Conservation (phyloP, 805 yeast species). For the Wickerhamiella shivajii region DNA sequence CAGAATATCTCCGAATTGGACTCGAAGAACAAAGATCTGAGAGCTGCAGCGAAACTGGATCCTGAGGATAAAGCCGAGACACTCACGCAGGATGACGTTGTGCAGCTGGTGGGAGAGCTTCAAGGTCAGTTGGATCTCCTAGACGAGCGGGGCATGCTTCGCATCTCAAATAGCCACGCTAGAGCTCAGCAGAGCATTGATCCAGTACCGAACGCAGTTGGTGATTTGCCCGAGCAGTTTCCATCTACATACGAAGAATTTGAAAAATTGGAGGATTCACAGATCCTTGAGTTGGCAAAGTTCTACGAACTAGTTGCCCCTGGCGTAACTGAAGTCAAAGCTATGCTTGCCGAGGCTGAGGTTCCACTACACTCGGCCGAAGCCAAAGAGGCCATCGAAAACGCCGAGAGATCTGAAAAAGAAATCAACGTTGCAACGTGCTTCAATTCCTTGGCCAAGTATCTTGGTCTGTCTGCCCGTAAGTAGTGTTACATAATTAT, state of each 20-base stretch:
- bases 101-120: constrained; percentile 74
- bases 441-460: constrained; percentile 1
- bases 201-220: constrained; percentile 66
- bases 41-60: constrained; percentile 2
- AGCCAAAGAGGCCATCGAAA: constrained; percentile 5
- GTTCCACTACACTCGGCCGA: constrained; percentile 2
- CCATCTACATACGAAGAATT: constrained; percentile 49
- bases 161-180: constrained; percentile 51
- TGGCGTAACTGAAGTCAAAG: constrained; percentile 24
- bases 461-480: constrained; percentile 1
- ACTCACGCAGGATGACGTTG: constrained; percentile 70
- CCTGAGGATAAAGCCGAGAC: constrained; percentile 11
- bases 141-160: constrained; percentile 62
- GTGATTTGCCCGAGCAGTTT: constrained; percentile 40
- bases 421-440: background rate
- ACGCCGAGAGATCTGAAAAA: constrained; percentile 1
- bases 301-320: constrained; percentile 72
- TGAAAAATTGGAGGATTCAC: constrained; percentile 30
- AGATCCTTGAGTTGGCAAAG: constrained; percentile 41
- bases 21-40: constrained; percentile 10
- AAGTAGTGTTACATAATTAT: no score
- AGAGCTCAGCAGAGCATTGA: constrained; percentile 36
- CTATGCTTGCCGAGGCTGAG: constrained; percentile 4
- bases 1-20: constrained; percentile 16
- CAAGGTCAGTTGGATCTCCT: constrained; percentile 68